phyloP scores from a whole-genome alignment of 2,329 filamentous ascomycete genomes.

The Phialemoniopsis sp. region DNA sequence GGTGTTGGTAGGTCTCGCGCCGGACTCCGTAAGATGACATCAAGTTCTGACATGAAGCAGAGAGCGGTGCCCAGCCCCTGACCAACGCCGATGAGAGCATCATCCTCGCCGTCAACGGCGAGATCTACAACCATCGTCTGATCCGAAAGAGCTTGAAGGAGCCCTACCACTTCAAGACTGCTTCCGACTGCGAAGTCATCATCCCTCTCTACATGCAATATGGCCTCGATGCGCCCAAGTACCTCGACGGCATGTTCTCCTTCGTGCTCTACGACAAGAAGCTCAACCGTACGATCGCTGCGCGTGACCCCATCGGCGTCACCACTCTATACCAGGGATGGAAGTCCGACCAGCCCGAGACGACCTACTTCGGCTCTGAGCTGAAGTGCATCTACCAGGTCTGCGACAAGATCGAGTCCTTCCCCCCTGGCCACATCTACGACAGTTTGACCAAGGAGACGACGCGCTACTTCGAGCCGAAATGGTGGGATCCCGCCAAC shows the following conservation, averaged over 20 bases:
- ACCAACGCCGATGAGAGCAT: conserved; percentile 87
- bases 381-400: conserved; percentile 89
- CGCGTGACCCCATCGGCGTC: conserved; percentile 93
- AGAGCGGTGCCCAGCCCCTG: conserved; percentile 92
- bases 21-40: conserved; percentile 5
- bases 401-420: conserved; percentile 91
- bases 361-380: conserved; percentile 96
- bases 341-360: conserved; percentile 74
- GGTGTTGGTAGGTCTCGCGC: conserved; percentile 70
- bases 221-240: conserved; percentile 85
- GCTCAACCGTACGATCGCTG: conserved; percentile 86
- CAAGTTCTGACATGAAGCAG: conserved; percentile 39
- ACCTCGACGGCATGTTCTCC: conserved; percentile 99
- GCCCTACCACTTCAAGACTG: conserved; percentile 95
- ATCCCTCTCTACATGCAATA: conserved; percentile 96
- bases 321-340: conserved; percentile 97
- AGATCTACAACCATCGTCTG: conserved; percentile 99
- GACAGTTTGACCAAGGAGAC: conserved; percentile 86
- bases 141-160: conserved; percentile 82
- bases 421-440: conserved; percentile 93
- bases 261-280: conserved; percentile 97
- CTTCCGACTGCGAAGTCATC: conserved; percentile 98
- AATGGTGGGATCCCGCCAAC: conserved; percentile 82
- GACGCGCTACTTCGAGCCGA: conserved; percentile 85
- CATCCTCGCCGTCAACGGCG: conserved; percentile 94